Conservation (phyloP, 192 early-diverging fungal genomes). For the Thamnidium elegans region DNA sequence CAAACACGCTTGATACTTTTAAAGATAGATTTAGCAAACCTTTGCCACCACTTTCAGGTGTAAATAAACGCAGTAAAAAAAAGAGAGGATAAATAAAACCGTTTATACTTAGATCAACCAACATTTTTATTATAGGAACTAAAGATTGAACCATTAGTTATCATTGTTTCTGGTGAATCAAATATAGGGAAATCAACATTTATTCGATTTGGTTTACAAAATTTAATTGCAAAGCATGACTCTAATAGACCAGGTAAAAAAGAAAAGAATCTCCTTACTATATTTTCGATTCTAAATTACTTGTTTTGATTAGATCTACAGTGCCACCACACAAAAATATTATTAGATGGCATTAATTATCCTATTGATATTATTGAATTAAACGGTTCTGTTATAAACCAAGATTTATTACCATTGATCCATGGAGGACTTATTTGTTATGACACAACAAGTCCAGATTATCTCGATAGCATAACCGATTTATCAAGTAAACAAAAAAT, state of each 20-base stretch:
- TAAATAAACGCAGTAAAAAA: neutral
- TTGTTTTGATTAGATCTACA: slow-evolving; percentile 6
- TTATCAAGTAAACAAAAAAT: slow-evolving; percentile 23
- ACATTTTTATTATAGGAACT: neutral
- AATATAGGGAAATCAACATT: slow-evolving; percentile 29
- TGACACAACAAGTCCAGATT: slow-evolving; percentile 20
- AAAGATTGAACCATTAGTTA: slow-evolving; percentile 6
- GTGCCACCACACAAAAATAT: slow-evolving; percentile 14
- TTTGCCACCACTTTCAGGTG: neutral
- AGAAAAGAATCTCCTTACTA: neutral
- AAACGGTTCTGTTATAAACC: neutral
- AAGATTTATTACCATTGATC: slow-evolving; percentile 10
- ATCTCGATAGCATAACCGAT: slow-evolving; percentile 33
- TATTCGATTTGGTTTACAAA: slow-evolving; percentile 22
- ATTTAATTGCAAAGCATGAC: slow-evolving; percentile 12
- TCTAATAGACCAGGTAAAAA: slow-evolving; percentile 13
- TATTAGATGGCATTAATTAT: neutral
- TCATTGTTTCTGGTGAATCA: slow-evolving; percentile 25
- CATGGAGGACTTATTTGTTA: slow-evolving; percentile 34
- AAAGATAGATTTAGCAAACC: slow-evolving; percentile 14
- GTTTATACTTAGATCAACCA: neutral
- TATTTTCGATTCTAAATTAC: neutral
- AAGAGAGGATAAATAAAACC: neutral
- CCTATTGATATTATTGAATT: slow-evolving; percentile 12
- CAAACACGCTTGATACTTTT: slow-evolving; percentile 4